phyloP scores from a whole-genome alignment of 352 stramenopile species.

The Phytophthora pisi region DNA sequence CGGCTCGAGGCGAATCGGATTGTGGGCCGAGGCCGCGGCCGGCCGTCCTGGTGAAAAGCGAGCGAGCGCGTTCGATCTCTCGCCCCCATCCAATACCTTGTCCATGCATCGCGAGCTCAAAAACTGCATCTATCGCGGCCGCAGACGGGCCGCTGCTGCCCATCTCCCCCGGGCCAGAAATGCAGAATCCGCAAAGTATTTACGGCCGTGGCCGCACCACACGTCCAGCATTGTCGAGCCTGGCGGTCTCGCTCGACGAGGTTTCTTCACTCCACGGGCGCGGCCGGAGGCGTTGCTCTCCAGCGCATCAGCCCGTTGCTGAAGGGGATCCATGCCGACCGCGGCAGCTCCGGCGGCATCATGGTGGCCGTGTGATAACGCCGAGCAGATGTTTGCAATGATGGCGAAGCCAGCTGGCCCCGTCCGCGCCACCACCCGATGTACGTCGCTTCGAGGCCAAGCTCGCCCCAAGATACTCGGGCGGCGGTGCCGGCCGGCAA shows the following conservation, averaged over 20 bases:
- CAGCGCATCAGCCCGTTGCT: not conserved
- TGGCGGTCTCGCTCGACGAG: not conserved
- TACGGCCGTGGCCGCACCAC: constrained; percentile 16
- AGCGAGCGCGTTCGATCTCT: constrained; percentile 10
- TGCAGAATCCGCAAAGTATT: constrained; percentile 18
- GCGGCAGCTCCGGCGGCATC: not conserved
- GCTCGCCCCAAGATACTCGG: not conserved
- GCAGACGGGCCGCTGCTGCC: constrained; percentile 7
- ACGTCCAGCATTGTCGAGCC: constrained; percentile 1
- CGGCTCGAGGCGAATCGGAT: constrained; percentile 33
- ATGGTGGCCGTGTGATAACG: not conserved
- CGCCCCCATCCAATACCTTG: constrained; percentile 24
- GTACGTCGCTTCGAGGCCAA: constrained; percentile 3
- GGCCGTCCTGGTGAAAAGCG: constrained; percentile 31
- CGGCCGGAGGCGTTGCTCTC: constrained; percentile 1
- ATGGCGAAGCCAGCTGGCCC: not conserved
- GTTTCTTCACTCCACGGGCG: constrained; percentile 8
- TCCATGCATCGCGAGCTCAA: constrained; percentile 26
- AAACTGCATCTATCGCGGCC: constrained; percentile 41
- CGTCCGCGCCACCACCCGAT: constrained; percentile 5
- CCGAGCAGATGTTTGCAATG: constrained; percentile 8
- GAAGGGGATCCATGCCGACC: not conserved
- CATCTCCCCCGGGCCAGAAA: constrained; percentile 9
- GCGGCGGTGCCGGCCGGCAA: too few relatives aligned
- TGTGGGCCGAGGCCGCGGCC: constrained; percentile 20